Evolutionary conservation across 2,329 filamentous ascomycete genomes (phyloP), one percentile per base, ranked within the genome.

Genomic region (Tympanopsis confertula): DNA sequence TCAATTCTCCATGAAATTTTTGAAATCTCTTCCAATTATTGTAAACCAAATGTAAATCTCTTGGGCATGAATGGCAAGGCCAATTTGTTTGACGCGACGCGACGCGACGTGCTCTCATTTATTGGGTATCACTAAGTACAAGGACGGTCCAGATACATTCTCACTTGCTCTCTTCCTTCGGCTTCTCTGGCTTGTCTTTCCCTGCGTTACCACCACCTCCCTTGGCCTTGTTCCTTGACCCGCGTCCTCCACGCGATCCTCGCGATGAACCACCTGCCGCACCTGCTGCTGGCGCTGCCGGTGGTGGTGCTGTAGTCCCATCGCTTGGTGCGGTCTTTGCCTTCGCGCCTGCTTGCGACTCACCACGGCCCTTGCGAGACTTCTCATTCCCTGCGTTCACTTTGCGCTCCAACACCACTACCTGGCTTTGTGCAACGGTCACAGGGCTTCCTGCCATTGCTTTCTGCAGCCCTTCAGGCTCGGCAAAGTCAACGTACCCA

Each of bases 401-500:
- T 55, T 84, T 86, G 36, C 82, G 74, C 60, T 94, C 88, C 18
- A 94, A 63, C 1, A 96, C 83, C 45, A 93, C 85, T 2, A 96
- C 86, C 7, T 81, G 80, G 5, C 85, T 87, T 53, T 93, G 83
- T 0, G 82, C 88, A 10, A 96, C 80, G 15, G 81, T 65, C 20
- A 95, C 71, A 0, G 85, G 86, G 51, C 86, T 93, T 12, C 83
- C 84, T 13, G 77, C 71, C 51, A 94, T 78, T 4, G 89, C 89
- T 50, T 84, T 86, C 48, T 74, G 74, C 19, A 96, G 66, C 7
- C 73, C 70, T 5, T 79, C 76, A 1, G 80, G 70, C 17, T 86
- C 78, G 7, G 74, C 71, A 61, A 95, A 96, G 44, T 94, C 85
- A 28, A 94, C 81, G 54, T 95, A 94, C 2, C 87, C 89, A 50